phyloP scores from a whole-genome alignment of 192 early-diverging fungal species.

The Gaertneriomyces sp. region DNA sequence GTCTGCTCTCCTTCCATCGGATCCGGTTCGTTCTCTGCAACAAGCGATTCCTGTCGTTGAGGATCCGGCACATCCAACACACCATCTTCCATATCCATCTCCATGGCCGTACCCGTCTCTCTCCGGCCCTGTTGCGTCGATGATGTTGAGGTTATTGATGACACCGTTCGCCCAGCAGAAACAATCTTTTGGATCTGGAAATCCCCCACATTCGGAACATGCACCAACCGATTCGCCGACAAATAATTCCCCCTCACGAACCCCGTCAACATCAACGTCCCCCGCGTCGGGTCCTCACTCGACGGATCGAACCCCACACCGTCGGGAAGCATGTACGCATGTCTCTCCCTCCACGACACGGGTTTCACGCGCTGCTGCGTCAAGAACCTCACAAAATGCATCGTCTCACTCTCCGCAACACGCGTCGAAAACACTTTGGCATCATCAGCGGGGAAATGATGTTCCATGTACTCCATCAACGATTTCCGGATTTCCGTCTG shows the following conservation, averaged over 20 bases:
- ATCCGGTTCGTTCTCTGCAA: constrained; percentile 84
- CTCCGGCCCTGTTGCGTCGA: background rate
- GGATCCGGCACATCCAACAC: constrained; percentile 70
- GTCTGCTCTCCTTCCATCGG: constrained; percentile 92
- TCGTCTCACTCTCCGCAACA: constrained; percentile 39
- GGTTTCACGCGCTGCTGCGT: constrained; percentile 73
- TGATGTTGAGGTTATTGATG: constrained; percentile 36
- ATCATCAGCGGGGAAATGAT: constrained; percentile 80
- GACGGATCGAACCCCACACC: constrained; percentile 62
- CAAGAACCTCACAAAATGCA: constrained; percentile 71
- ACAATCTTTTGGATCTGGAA: constrained; percentile 74
- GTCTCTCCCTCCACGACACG: constrained; percentile 80
- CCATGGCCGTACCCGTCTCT: background rate
- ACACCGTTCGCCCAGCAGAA: background rate
- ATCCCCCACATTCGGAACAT: constrained; percentile 90
- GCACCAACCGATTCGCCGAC: constrained; percentile 86
- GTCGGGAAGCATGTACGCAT: constrained; percentile 86
- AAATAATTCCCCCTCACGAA: constrained; percentile 80
- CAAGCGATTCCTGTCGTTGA: constrained; percentile 67
- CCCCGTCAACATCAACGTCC: constrained; percentile 77
- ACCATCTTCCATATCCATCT: constrained; percentile 44
- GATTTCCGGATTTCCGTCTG: constrained; percentile 75
- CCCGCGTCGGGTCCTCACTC: constrained; percentile 11
- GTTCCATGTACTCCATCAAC: constrained; percentile 72
- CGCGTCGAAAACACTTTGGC: constrained; percentile 67